These are phyloP conservation scores for Neobulgaria alba DNA, from an alignment of 2,329 filamentous ascomycete genomes.

Conservation along the genomic window DNA sequence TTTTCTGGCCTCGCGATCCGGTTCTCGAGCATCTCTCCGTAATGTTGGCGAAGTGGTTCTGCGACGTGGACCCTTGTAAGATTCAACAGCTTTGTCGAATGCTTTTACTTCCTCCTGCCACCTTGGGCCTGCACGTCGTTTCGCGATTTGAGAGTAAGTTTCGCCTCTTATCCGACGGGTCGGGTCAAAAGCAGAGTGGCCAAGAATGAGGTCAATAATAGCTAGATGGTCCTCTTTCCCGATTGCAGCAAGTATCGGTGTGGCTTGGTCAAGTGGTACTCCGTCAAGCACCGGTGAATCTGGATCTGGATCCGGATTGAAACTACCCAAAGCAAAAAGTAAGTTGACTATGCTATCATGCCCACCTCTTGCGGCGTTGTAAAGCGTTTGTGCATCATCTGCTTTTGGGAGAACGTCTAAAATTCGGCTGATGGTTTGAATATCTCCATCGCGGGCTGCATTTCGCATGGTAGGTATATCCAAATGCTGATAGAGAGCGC, in stretches of 20 bases:
- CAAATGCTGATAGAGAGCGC: conserved; percentile 47
- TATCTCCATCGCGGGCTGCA: conserved; percentile 52
- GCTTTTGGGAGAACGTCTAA: conserved; percentile 40
- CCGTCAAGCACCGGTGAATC: conserved; percentile 59
- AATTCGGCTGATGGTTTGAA: conserved; percentile 52
- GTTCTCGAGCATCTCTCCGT: conserved; percentile 32
- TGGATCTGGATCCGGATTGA: conserved; percentile 61
- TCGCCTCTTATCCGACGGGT: conserved; percentile 65
- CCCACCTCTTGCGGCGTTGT: conserved; percentile 84
- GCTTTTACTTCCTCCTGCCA: conserved; percentile 85
- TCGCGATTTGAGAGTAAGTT: conserved; percentile 81
- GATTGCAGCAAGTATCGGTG: conserved; percentile 89
- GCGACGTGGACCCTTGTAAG: conserved; percentile 39
- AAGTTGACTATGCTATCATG: conserved; percentile 50
- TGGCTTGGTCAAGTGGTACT: conserved; percentile 62
- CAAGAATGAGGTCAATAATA: conserved; percentile 71
- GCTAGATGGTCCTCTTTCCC: conserved; percentile 83
- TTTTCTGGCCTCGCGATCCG: conserved; percentile 19
- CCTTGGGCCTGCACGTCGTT: conserved; percentile 71
- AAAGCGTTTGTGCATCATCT: conserved; percentile 76
- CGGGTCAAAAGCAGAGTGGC: conserved; percentile 73
- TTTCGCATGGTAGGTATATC: conserved; percentile 8
- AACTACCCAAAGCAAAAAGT: conserved; percentile 41
- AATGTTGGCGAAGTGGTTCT: conserved; percentile 44
- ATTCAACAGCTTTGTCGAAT: conserved; percentile 67